These are phyloP conservation scores for Ampelocalamus luodianensis DNA, from an alignment of 176 grass and related monocot species.

Conservation along the genomic window DNA sequence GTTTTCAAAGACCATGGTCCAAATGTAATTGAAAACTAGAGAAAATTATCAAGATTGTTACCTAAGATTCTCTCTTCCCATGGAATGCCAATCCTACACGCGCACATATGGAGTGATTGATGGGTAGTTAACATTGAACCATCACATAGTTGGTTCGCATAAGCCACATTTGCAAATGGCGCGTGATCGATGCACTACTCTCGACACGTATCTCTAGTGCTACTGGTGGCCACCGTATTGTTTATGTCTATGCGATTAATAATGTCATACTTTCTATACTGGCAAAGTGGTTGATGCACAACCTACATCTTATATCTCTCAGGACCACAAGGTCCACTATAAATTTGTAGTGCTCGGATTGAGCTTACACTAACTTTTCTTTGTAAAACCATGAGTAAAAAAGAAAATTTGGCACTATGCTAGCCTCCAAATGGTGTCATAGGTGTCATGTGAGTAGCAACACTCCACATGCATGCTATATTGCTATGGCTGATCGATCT, in stretches of 20 bases:
- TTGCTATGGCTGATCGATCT: constrained; percentile 29
- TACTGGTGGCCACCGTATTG: constrained; percentile 13
- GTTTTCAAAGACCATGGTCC: background rate
- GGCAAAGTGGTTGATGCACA: constrained; percentile 53
- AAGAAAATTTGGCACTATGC: constrained; percentile 42
- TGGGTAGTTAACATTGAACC: constrained; percentile 58
- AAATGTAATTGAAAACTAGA: constrained; percentile 30
- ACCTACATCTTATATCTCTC: constrained; percentile 37
- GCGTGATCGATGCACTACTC: background rate
- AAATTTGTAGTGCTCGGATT: constrained; percentile 54
- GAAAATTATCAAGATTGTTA: background rate
- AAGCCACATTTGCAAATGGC: constrained; percentile 22
- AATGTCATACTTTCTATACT: constrained; percentile 47
- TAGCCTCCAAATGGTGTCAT: constrained; percentile 55
- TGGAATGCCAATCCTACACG: constrained; percentile 18
- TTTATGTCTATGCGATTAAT: constrained; percentile 42
- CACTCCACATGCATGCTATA: constrained; percentile 53
- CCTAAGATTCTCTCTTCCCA: constrained; percentile 1
- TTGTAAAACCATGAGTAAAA: constrained; percentile 36
- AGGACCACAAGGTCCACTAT: constrained; percentile 53
- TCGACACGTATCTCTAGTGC: constrained; percentile 13
- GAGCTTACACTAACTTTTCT: constrained; percentile 37
- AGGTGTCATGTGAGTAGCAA: constrained; percentile 47
- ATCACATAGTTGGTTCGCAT: constrained; percentile 63
- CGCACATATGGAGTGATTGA: constrained; percentile 52